Evolutionary conservation across 768 basidiomycete genomes (phyloP).

Genomic region (Boletus eberwhitei): DNA sequence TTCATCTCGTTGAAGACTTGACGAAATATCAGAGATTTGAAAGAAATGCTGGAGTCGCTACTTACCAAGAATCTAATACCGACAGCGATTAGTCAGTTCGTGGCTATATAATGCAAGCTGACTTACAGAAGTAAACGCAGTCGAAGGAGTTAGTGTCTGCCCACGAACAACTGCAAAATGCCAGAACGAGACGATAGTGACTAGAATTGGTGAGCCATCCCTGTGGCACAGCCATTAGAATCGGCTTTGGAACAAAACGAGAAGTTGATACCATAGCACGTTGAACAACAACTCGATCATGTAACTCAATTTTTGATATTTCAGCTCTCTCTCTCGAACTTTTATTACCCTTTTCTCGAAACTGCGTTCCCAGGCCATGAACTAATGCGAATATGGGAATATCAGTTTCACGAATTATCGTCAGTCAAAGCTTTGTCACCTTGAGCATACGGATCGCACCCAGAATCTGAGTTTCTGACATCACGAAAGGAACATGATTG

Average conservation of each 20-base stretch:
- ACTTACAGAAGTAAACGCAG: conserved; percentile 72
- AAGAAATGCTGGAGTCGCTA: not conserved
- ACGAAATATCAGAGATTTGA: not conserved
- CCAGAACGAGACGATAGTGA: conserved; percentile 62
- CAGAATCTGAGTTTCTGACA: conserved; percentile 47
- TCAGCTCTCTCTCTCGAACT: conserved; percentile 77
- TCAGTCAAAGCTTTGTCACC: conserved; percentile 19
- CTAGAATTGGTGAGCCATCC: conserved; percentile 51
- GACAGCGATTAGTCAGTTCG: not conserved
- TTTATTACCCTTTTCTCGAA: conserved; percentile 75
- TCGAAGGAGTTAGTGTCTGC: conserved; percentile 72
- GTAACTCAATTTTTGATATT: conserved; percentile 84
- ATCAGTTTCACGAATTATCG: not conserved
- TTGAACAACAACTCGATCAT: conserved; percentile 72
- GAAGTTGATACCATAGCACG: conserved; percentile 45
- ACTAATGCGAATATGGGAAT: conserved; percentile 38
- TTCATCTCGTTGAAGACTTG: conserved; percentile 85
- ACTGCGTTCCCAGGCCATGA: conserved; percentile 94
- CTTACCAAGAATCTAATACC: conserved; percentile 41
- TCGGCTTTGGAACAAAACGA: not conserved
- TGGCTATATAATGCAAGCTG: conserved; percentile 9
- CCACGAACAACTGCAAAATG: conserved; percentile 71
- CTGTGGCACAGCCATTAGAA: conserved; percentile 18
- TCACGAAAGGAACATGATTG: not conserved
- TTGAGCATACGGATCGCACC: conserved; percentile 93